Percentiles rank a stretch among this genome's conserved stretches.
Conservation (phyloP, 2,329 filamentous ascomycete species). For the Botrytis hyacinthi region DNA sequence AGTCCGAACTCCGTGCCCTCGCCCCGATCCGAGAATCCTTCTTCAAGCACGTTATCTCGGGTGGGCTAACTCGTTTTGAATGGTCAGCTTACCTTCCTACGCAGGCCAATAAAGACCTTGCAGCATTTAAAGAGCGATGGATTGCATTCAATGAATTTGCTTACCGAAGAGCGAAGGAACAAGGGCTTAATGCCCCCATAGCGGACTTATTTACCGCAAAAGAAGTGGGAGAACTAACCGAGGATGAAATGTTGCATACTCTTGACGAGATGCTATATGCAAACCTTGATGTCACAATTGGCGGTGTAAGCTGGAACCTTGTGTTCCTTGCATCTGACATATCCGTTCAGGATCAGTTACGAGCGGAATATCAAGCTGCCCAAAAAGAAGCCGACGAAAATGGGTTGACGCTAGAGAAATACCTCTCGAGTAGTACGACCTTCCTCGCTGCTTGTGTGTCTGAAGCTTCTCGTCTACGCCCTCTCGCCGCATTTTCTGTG, state of each 20-base stretch:
- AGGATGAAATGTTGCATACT: conserved; percentile 43
- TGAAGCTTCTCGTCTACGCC: conserved; percentile 38
- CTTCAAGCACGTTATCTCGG: conserved; percentile 39
- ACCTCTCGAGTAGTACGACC: conserved; percentile 33
- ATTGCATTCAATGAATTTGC: conserved; percentile 39
- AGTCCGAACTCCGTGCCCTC: conserved; percentile 31
- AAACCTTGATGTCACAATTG: conserved; percentile 48
- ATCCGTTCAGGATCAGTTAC: conserved; percentile 33
- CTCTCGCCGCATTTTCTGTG: conserved; percentile 41
- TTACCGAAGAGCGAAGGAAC: conserved; percentile 22
- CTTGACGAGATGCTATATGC: conserved; percentile 48
- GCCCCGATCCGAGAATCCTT: conserved; percentile 38
- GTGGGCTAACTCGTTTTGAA: conserved; percentile 38
- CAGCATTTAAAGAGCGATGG: conserved; percentile 38
- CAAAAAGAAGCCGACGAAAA: conserved; percentile 7
- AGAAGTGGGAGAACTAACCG: conserved; percentile 29
- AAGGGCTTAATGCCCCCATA: conserved; percentile 3
- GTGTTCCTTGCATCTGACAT: conserved; percentile 43
- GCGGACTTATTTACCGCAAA: conserved; percentile 29
- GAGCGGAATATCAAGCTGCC: not conserved
- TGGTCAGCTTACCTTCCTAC: conserved; percentile 37
- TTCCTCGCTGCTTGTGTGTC: conserved; percentile 41
- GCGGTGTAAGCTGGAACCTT: conserved; percentile 45
- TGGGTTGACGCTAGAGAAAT: conserved; percentile 26
- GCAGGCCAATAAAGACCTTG: conserved; percentile 33